These are phyloP conservation scores for Pythium pyrilobum DNA, from an alignment of 352 stramenopile genomes.

Conservation along the genomic window DNA sequence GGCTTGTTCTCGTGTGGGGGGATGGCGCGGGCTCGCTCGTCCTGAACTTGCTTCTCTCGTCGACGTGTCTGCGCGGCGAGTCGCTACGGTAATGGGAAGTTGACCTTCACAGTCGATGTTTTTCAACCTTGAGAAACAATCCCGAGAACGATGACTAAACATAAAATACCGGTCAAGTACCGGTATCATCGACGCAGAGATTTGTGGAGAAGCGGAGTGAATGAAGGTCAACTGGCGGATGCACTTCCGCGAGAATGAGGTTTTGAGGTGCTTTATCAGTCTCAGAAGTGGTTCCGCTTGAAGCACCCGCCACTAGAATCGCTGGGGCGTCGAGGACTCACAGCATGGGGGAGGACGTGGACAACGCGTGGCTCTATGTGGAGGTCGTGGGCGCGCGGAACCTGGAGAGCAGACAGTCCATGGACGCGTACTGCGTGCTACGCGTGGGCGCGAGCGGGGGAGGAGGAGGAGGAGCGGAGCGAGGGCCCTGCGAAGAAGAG, in stretches of 20 bases:
- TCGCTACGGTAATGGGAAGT: no score
- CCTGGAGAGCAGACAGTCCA: slow-evolving; percentile 46
- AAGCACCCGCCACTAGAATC: slow-evolving; percentile 4
- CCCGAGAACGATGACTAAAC: slow-evolving; percentile 7
- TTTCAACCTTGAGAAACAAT: no score
- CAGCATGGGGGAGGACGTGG: neutral
- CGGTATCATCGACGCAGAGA: neutral
- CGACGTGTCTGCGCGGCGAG: neutral
- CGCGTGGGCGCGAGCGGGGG: slow-evolving; percentile 1
- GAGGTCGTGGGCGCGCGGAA: slow-evolving; percentile 70
- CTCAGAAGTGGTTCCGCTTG: slow-evolving; percentile 12
- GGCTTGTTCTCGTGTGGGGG: neutral
- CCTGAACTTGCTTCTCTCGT: neutral
- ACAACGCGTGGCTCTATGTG: slow-evolving; percentile 46
- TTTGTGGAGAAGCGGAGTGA: neutral
- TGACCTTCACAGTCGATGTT: no score
- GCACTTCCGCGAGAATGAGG: slow-evolving; percentile 4
- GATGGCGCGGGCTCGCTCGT: neutral
- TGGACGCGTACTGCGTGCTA: slow-evolving; percentile 71
- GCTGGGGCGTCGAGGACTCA: neutral
- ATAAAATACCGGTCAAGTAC: slow-evolving; percentile 1
- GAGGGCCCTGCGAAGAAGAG: neutral
- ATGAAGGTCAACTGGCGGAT: slow-evolving; percentile 17
- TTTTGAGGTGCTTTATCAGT: slow-evolving; percentile 4
- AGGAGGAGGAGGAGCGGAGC: neutral